Percentiles rank a stretch among this genome's conserved stretches.
Conservation (phyloP, 148 eudicot species). For the Fagopyrum tataricum region DNA sequence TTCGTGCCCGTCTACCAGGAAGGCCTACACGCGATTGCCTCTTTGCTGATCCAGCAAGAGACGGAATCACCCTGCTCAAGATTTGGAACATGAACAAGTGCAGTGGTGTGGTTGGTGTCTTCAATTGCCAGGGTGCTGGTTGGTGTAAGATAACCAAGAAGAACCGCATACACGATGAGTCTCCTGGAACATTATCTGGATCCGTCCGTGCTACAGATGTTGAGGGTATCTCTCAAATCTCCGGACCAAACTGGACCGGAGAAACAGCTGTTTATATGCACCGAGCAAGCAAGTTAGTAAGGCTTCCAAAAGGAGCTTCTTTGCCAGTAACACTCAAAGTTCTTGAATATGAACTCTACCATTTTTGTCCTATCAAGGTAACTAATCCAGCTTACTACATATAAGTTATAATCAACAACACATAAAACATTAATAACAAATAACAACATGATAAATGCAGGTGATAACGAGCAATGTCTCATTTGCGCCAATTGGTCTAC, state of each 20-base stretch:
- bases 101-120: constrained; percentile 85
- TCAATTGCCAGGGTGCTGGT: constrained; percentile 98
- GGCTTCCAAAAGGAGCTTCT: constrained; percentile 57
- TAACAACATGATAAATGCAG: constrained; percentile 15
- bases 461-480: constrained; percentile 24
- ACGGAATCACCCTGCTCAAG: constrained; percentile 80
- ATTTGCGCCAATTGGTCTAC: constrained; percentile 81
- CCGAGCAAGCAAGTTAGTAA: constrained; percentile 56
- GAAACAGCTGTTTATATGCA: constrained; percentile 55
- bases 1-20: constrained; percentile 78
- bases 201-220: constrained; percentile 64
- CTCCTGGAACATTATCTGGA: constrained; percentile 66
- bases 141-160: constrained; percentile 78
- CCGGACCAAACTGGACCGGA: constrained; percentile 66
- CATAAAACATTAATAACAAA: too few relatives aligned
- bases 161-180: constrained; percentile 73
- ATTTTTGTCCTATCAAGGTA: constrained; percentile 74
- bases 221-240: constrained; percentile 48
- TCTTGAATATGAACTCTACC: constrained; percentile 85
- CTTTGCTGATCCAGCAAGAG: constrained; percentile 88
- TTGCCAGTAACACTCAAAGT: constrained; percentile 77
- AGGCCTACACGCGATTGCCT: constrained; percentile 88
- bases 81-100: constrained; percentile 87
- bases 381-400: too few relatives aligned
- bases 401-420: too few relatives aligned